Conservation (phyloP, 2,329 filamentous ascomycete genomes). For the Pestalotiopsis sp. region DNA sequence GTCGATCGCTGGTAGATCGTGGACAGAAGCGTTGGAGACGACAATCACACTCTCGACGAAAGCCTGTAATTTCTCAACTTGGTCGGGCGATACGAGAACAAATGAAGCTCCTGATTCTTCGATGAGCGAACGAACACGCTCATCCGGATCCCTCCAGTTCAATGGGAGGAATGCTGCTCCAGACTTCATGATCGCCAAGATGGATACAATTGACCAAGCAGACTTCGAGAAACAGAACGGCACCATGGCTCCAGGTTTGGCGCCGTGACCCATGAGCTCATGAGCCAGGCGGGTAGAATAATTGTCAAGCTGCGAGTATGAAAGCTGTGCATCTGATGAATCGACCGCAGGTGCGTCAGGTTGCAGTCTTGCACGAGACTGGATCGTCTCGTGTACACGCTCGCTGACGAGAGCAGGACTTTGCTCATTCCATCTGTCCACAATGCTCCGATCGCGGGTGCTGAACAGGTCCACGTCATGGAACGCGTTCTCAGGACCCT, state of each 20-base stretch:
- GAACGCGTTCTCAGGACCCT: not conserved
- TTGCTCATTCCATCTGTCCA: constrained; percentile 3
- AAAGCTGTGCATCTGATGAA: not conserved
- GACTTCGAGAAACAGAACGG: constrained; percentile 37
- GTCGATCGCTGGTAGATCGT: not conserved
- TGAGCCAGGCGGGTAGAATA: constrained; percentile 25
- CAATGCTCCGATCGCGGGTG: not conserved
- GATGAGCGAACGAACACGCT: constrained; percentile 6
- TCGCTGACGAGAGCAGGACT: not conserved
- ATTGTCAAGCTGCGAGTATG: constrained; percentile 16
- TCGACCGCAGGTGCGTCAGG: not conserved
- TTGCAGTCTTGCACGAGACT: not conserved
- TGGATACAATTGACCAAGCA: constrained; percentile 34
- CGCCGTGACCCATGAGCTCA: constrained; percentile 29
- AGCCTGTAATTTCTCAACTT: not conserved
- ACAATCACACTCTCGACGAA: not conserved
- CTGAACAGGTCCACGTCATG: not conserved
- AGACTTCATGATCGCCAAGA: constrained; percentile 34
- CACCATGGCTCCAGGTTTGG: constrained; percentile 31
- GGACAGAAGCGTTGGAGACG: not conserved
- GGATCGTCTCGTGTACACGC: constrained; percentile 5
- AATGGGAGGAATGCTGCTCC: constrained; percentile 38
- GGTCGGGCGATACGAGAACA: not conserved
- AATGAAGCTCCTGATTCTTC: not conserved
- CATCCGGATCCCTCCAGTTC: constrained; percentile 14